These are phyloP conservation scores for Dalechampia spathulata DNA, from an alignment of 441 rosid species.

Conservation along the genomic window DNA sequence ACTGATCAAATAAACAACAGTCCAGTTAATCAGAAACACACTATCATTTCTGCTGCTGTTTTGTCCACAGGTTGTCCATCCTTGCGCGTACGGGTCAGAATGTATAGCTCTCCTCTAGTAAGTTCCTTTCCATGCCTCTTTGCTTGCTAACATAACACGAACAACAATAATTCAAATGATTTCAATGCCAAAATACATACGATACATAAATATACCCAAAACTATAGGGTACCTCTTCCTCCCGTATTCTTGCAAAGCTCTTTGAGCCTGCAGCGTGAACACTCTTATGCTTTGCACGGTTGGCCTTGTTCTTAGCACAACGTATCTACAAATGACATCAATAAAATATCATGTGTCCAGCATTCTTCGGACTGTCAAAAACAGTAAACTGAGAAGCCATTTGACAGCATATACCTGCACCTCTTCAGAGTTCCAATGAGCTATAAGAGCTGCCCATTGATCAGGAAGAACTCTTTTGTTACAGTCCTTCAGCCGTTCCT, in stretches of 20 bases:
- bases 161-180: constrained; percentile 1
- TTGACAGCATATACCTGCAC: constrained; percentile 22
- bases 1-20: not conserved
- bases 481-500: constrained; percentile 28
- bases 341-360: not conserved
- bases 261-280: constrained; percentile 29
- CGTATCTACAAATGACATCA: constrained; percentile 22
- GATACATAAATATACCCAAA: constrained; percentile 9
- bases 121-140: constrained; percentile 37
- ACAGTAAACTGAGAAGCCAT: not conserved
- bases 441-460: constrained; percentile 33
- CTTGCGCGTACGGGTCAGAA: constrained; percentile 37
- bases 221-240: constrained; percentile 30
- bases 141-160: constrained; percentile 17
- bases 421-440: constrained; percentile 34
- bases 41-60: constrained; percentile 28
- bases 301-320: constrained; percentile 31
- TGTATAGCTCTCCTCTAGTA: constrained; percentile 32
- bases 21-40: constrained; percentile 15
- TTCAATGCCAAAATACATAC: not conserved
- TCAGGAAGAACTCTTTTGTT: constrained; percentile 33
- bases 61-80: constrained; percentile 32
- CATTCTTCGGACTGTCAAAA: not conserved
- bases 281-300: constrained; percentile 20
- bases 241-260: constrained; percentile 37